These are phyloP conservation scores for Asclepias syriaca DNA, from an alignment of 257 asterid species.

Conservation along the genomic window DNA sequence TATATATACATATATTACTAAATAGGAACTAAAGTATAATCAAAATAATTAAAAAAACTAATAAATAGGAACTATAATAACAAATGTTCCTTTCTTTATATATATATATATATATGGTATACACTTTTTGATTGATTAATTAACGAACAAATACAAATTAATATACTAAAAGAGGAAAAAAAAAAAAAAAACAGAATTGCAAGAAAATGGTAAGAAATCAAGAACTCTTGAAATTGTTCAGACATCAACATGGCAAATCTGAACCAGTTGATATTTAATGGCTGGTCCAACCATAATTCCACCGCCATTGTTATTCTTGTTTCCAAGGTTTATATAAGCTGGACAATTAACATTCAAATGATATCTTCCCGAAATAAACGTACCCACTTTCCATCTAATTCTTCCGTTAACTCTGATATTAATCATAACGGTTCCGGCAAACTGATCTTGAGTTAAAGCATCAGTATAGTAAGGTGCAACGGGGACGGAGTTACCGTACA, in stretches of 20 bases:
- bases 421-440: conserved; percentile 43
- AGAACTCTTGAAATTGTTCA: conserved; percentile 9
- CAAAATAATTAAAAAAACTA: no score
- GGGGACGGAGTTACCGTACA: conserved; percentile 48
- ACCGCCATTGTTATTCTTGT: conserved; percentile 13
- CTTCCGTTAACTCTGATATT: conserved; percentile 46
- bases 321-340: conserved; percentile 55
- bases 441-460: conserved; percentile 33
- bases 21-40: no score
- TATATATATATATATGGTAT: neutral
- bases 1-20: no score
- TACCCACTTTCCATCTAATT: conserved; percentile 75
- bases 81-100: no score
- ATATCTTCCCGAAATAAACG: conserved; percentile 49
- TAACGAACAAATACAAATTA: neutral
- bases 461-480: conserved; percentile 41
- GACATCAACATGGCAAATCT: conserved; percentile 54
- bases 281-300: conserved; percentile 31
- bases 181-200: neutral
- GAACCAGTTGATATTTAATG: conserved; percentile 41
- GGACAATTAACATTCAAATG: conserved; percentile 66
- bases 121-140: neutral
- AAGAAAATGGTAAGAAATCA: neutral
- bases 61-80: no score
- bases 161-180: neutral